Evolutionary conservation across 345 rosid genomes (phyloP).

Genomic region (Murraya paniculata): DNA sequence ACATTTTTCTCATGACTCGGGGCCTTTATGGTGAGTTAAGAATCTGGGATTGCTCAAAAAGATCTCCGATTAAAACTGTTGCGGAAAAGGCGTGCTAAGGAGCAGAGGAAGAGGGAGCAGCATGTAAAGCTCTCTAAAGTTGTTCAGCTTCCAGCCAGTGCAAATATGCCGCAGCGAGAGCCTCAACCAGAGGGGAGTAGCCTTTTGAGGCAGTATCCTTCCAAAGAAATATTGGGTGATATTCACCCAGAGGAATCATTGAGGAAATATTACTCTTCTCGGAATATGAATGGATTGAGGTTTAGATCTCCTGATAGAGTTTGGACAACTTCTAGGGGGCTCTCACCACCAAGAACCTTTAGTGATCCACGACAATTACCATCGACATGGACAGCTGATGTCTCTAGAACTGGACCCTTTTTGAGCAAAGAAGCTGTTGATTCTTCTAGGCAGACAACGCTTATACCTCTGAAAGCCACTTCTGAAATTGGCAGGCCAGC

Average conservation of each 20-base stretch:
- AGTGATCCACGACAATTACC: constrained; percentile 21
- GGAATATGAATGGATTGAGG: constrained; percentile 15
- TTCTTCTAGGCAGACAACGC: constrained; percentile 9
- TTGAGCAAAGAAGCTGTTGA: constrained; percentile 4
- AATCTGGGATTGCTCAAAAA: constrained; percentile 21
- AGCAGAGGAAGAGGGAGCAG: constrained; percentile 6
- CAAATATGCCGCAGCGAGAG: constrained; percentile 8
- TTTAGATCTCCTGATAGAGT: constrained; percentile 32
- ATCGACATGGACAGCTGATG: constrained; percentile 11
- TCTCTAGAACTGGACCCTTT: constrained; percentile 4
- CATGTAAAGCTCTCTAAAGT: constrained; percentile 14
- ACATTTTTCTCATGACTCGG: constrained; percentile 12
- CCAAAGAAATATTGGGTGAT: not conserved
- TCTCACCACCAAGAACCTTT: constrained; percentile 24
- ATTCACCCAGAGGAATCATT: constrained; percentile 13
- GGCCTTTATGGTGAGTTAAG: constrained; percentile 26
- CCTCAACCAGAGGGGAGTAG: constrained; percentile 18
- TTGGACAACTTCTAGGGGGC: constrained; percentile 9
- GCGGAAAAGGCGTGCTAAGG: constrained; percentile 11
- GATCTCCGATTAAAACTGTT: constrained; percentile 40
- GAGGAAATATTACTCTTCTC: constrained; percentile 25
- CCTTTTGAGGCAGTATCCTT: constrained; percentile 14
- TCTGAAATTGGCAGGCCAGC: constrained; percentile 14
- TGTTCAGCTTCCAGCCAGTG: constrained; percentile 12
- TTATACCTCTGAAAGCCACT: not conserved